These are phyloP conservation scores for Hypomontagnella submonticulosa DNA, from an alignment of 495 filamentous ascomycete genomes.

Conservation along the genomic window DNA sequence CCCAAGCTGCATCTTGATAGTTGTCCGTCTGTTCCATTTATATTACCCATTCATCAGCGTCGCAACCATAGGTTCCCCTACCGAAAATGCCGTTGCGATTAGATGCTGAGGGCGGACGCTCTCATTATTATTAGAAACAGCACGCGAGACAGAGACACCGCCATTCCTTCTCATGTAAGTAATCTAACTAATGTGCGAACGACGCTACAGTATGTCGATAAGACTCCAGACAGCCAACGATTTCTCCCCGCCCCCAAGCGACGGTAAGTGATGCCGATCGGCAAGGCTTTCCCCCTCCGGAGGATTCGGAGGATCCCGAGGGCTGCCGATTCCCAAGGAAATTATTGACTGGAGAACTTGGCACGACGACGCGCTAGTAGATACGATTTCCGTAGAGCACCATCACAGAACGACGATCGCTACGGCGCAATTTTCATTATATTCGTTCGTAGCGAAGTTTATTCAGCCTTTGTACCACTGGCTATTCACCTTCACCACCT, in stretches of 20 bases:
- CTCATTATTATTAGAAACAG: conserved; percentile 41
- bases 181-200: background rate
- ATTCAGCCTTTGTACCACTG: background rate
- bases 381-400: background rate
- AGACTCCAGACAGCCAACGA: conserved; percentile 9
- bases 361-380: background rate
- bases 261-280: conserved; percentile 16
- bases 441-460: background rate
- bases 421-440: background rate
- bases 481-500: too few relatives aligned
- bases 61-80: background rate
- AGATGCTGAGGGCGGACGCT: conserved; percentile 10
- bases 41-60: conserved; percentile 23
- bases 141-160: conserved; percentile 19
- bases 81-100: conserved; percentile 24
- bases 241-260: conserved; percentile 14
- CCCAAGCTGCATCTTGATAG: conserved; percentile 30
- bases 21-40: conserved; percentile 28
- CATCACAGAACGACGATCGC: background rate
- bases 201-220: conserved; percentile 14
- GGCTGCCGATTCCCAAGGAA: background rate
- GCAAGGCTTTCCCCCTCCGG: conserved; percentile 4
- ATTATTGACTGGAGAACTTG: background rate
- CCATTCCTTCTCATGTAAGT: conserved; percentile 29
- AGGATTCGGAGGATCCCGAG: conserved; percentile 9